These are phyloP conservation scores for Pirum gemmata DNA, from an alignment of 78 protist genomes.

Conservation along the genomic window DNA sequence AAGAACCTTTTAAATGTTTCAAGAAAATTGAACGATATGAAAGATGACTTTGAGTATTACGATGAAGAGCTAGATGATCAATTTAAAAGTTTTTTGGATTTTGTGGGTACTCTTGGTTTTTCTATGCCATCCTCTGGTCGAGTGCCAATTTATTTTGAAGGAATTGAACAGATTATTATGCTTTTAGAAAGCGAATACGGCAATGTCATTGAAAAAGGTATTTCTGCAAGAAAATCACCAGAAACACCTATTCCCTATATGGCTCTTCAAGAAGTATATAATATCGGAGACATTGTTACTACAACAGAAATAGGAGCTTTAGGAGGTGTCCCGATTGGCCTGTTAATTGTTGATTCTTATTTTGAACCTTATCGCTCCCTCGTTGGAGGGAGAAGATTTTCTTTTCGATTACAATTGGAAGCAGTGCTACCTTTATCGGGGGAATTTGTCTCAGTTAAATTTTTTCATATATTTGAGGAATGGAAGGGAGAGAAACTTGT, in stretches of 20 bases:
- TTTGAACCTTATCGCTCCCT: background rate
- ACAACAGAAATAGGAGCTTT: conserved; percentile 3
- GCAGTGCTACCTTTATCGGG: background rate
- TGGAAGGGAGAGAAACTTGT: background rate
- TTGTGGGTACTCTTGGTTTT: background rate
- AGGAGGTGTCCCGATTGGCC: background rate
- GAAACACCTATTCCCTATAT: background rate
- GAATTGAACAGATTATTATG: background rate
- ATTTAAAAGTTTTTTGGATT: conserved; percentile 13
- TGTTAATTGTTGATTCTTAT: background rate
- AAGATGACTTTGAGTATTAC: background rate
- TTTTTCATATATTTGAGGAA: background rate
- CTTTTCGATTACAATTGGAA: background rate
- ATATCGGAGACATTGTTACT: conserved; percentile 3
- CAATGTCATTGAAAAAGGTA: background rate
- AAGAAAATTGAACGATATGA: background rate
- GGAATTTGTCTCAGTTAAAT: background rate
- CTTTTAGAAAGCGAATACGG: conserved; percentile 8
- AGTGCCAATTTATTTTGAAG: background rate
- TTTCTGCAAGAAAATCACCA: background rate
- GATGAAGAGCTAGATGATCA: conserved; percentile 3
- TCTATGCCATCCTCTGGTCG: conserved; percentile 1
- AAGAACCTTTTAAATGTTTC: background rate
- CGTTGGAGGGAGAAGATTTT: background rate
- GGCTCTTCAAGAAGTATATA: conserved; percentile 12